Evolutionary conservation across 805 yeast species (phyloP).

Genomic region (Kodamaea kakaduensis): DNA sequence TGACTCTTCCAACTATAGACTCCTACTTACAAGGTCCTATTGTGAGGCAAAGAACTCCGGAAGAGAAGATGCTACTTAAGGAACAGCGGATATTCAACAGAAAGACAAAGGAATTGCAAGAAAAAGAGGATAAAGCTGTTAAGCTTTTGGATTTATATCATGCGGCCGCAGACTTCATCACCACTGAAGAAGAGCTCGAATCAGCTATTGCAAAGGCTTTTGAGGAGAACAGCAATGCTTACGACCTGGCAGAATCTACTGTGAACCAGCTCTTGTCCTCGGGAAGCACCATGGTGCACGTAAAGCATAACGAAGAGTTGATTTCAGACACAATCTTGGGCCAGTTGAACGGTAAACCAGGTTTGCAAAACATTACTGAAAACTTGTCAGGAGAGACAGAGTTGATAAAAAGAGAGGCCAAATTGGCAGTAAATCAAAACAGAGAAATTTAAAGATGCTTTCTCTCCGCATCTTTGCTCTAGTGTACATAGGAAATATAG

Average conservation of each 20-base stretch:
- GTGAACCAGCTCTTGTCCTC: slow-evolving; percentile 34
- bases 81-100: slow-evolving; percentile 69
- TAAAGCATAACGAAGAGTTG: slow-evolving; percentile 28
- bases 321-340: slow-evolving; percentile 37
- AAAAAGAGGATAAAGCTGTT: slow-evolving; percentile 50
- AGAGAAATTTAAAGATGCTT: neutral
- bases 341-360: slow-evolving; percentile 40
- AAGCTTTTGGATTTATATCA: slow-evolving; percentile 69
- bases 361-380: slow-evolving; percentile 35
- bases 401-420: slow-evolving; percentile 34
- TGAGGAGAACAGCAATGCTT: slow-evolving; percentile 35
- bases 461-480: neutral
- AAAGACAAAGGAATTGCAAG: slow-evolving; percentile 47
- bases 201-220: slow-evolving; percentile 57
- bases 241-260: slow-evolving; percentile 30
- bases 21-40: slow-evolving; percentile 62
- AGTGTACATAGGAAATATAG: slow-evolving; percentile 3
- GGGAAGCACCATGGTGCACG: slow-evolving; percentile 25
- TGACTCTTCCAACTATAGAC: slow-evolving; percentile 80
- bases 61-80: slow-evolving; percentile 53
- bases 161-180: slow-evolving; percentile 62
- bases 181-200: slow-evolving; percentile 64
- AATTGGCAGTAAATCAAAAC: slow-evolving; percentile 24
- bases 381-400: slow-evolving; percentile 39
- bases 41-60: slow-evolving; percentile 67